Conservation (phyloP, 2,329 filamentous ascomycete species). For the Verticillium alfalfae region DNA sequence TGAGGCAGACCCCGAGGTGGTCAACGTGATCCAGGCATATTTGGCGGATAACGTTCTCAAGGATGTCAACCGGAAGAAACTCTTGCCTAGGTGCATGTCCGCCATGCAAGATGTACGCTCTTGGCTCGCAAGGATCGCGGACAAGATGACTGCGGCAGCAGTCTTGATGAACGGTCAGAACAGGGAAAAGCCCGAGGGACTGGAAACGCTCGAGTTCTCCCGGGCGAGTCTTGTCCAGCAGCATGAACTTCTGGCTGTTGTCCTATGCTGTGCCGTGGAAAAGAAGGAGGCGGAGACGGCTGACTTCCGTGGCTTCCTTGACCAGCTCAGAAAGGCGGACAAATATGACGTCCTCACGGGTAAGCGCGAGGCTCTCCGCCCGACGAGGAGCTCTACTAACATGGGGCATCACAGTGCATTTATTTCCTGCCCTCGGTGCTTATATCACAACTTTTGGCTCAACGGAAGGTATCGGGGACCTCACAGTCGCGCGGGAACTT, state of each 20-base stretch:
- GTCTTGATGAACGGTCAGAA: conserved; percentile 63
- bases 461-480: conserved; percentile 61
- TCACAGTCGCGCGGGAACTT: conserved; percentile 65
- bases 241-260: conserved; percentile 81
- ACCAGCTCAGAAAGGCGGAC: conserved; percentile 62
- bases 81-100: conserved; percentile 68
- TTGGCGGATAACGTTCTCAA: conserved; percentile 51
- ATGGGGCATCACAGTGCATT: conserved; percentile 55
- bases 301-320: conserved; percentile 71
- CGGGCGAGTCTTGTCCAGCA: conserved; percentile 76
- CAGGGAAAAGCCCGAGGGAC: conserved; percentile 50
- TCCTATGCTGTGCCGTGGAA: conserved; percentile 73
- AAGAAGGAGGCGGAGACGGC: conserved; percentile 62
- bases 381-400: conserved; percentile 11
- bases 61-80: conserved; percentile 44
- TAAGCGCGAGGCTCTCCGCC: conserved; percentile 19
- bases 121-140: conserved; percentile 70
- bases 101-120: conserved; percentile 71
- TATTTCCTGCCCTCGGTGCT: conserved; percentile 72
- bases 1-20: conserved; percentile 41
- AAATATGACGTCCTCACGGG: conserved; percentile 65
- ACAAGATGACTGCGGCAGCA: conserved; percentile 69
- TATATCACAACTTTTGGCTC: conserved; percentile 77
- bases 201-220: conserved; percentile 77
- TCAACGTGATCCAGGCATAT: conserved; percentile 45